These are phyloP conservation scores for Entophlyctis luteolus DNA, from an alignment of 192 early-diverging fungal species.

Conservation along the genomic window DNA sequence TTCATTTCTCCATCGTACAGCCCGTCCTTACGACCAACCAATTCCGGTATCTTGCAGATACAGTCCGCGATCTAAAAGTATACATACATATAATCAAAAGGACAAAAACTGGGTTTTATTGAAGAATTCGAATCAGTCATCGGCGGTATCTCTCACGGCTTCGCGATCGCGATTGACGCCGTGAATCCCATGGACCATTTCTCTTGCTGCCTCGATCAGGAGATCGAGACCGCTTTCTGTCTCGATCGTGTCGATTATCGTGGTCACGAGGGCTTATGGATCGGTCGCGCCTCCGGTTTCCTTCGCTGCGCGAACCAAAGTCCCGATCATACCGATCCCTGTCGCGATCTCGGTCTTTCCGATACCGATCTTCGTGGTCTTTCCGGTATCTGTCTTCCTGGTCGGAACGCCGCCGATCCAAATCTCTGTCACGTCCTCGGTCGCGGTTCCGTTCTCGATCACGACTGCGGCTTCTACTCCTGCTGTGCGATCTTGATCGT, in stretches of 20 bases:
- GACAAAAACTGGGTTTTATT: not conserved
- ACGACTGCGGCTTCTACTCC: constrained; percentile 1
- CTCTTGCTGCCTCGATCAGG: not conserved
- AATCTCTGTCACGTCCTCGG: not conserved
- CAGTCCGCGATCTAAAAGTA: no score
- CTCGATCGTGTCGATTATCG: constrained; percentile 2
- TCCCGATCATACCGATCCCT: not conserved
- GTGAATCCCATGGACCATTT: not conserved
- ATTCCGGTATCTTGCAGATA: no score
- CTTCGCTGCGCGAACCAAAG: no score
- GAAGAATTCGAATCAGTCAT: constrained; percentile 4
- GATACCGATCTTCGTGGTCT: not conserved
- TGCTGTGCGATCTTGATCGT: constrained; percentile 16
- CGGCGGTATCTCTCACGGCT: constrained; percentile 18
- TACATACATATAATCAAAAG: no score
- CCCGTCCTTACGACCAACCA: no score
- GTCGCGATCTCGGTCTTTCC: not conserved
- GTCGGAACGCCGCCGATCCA: constrained; percentile 17
- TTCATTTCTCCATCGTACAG: no score
- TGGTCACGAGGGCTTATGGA: not conserved
- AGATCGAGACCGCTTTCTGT: not conserved
- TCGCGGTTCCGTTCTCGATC: constrained; percentile 7
- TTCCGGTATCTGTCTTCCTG: not conserved
- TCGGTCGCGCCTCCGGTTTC: no score
- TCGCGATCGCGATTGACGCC: constrained; percentile 13